These are phyloP conservation scores for Emergomyces africanus DNA, from an alignment of 2,329 filamentous ascomycete genomes.

Conservation along the genomic window DNA sequence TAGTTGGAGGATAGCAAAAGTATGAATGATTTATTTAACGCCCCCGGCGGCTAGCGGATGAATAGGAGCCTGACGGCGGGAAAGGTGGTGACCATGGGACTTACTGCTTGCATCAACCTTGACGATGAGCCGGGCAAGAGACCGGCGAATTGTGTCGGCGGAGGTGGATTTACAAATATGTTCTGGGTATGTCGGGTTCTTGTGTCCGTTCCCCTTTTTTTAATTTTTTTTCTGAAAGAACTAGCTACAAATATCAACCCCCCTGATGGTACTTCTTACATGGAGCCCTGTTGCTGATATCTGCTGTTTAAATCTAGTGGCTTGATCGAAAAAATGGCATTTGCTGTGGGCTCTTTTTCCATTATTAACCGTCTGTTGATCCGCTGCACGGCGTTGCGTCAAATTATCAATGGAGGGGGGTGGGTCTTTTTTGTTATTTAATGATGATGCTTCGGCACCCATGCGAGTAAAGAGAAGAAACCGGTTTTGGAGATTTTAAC, in stretches of 20 bases:
- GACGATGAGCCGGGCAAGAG: background rate
- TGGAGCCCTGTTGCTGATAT: background rate
- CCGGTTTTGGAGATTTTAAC: background rate
- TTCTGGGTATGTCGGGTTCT: constrained; percentile 6
- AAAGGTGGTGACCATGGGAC: constrained; percentile 1
- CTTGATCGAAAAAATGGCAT: constrained; percentile 4
- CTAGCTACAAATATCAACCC: background rate
- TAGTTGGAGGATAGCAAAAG: constrained; percentile 1
- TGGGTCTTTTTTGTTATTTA: background rate
- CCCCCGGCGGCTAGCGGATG: background rate
- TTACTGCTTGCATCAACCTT: constrained; percentile 2
- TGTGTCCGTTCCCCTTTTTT: too few species aligned
- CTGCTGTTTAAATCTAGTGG: background rate
- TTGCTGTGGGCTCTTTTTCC: constrained; percentile 4
- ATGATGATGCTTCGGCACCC: background rate
- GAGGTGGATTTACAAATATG: constrained; percentile 3
- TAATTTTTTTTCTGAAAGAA: too few species aligned
- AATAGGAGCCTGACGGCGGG: background rate
- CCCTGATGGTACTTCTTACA: background rate
- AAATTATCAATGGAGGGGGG: background rate
- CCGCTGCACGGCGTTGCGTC: background rate
- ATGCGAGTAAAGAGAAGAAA: background rate
- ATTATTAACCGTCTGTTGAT: constrained; percentile 3
- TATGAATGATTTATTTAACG: background rate
- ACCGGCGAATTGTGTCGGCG: background rate